Evolutionary conservation across 805 yeast genomes (phyloP), one percentile per base, ranked within the genome.

Genomic region (Isabelozyma gotoi): DNA sequence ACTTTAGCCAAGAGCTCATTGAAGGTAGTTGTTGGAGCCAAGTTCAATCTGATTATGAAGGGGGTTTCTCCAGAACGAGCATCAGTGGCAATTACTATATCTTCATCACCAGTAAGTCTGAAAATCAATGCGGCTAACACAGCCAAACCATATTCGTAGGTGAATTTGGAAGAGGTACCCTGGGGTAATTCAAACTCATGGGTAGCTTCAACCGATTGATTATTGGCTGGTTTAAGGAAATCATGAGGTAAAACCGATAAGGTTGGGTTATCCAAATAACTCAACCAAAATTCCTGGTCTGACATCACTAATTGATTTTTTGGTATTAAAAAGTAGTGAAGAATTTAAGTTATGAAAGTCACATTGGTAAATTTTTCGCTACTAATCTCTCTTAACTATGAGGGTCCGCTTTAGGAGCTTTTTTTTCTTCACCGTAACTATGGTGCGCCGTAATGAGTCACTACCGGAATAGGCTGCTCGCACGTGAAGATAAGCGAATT

Each of bases 91-190:
- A 92, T 68, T n/a, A 85, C 83, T 40, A 94, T 83, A 56, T 92
- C 97, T 51, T 92, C 97, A 61, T 92, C 98, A 18, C 97, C 98
- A 2, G 97, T 85, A 38, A 88, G 71, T 58, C 98, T 76, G 64
- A 78, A 84, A 32, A 88, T 74, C 44, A 92, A 73, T 1, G 85
- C 80, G 18, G 85, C 80, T 67, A 83, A 87, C 1, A 78, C 78
- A 14, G 96, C 71, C 48, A 88, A 71, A 0, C 83, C 82, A 12
- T 78, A 63, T n/a, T n/a, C 17, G 14, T 14, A 36, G 7, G 71
- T 57, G 60, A 84, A 87, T 36, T 53, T 57, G n/a, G 35, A 35
- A 15, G 32, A 15, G 12, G 10, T 41, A n/a, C 39, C 24, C 2
- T 38, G 16, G 16, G 45, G 41, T 2, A 50, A 40, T 27, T 45